phyloP scores from a whole-genome alignment of 116 monocot genomes.

The Thalassia testudinum region DNA sequence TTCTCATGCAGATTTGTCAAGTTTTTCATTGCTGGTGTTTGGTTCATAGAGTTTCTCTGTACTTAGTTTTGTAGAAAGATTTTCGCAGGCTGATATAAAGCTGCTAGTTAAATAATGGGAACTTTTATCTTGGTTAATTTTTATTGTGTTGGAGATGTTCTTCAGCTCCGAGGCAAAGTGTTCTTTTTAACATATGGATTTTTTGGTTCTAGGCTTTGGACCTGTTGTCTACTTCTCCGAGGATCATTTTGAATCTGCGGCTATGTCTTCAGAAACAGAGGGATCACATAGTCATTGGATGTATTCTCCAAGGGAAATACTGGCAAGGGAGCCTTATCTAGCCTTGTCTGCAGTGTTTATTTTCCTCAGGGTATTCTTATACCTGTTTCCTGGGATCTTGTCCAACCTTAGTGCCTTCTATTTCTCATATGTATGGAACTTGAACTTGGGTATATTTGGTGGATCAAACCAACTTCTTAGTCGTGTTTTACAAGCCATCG shows the following conservation, averaged over 20 bases:
- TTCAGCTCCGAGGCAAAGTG: not conserved
- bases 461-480: slow-evolving; percentile 38
- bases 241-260: slow-evolving; percentile 6
- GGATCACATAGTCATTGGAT: slow-evolving; percentile 7
- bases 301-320: slow-evolving; percentile 19
- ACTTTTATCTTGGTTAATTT: too few species aligned
- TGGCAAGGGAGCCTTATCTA: slow-evolving; percentile 41
- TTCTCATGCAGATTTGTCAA: not conserved
- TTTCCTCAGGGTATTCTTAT: slow-evolving; percentile 20
- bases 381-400: slow-evolving; percentile 28
- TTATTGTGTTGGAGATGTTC: too few species aligned
- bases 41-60: not conserved
- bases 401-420: slow-evolving; percentile 30
- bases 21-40: not conserved
- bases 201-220: slow-evolving; percentile 25
- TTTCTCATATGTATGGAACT: slow-evolving; percentile 4
- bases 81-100: too few species aligned
- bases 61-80: not conserved
- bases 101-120: too few species aligned
- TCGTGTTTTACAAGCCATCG: slow-evolving; percentile 30
- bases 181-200: not conserved
- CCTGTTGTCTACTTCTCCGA: slow-evolving; percentile 35
- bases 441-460: slow-evolving; percentile 12
- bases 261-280: not conserved
- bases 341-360: slow-evolving; percentile 38